A percentile compares a stretch with the other conserved stretches of the same genome.
Evolutionary conservation across 1,284 basidiomycete species (phyloP).

Genomic region (Papiliotrema flavescens): DNA sequence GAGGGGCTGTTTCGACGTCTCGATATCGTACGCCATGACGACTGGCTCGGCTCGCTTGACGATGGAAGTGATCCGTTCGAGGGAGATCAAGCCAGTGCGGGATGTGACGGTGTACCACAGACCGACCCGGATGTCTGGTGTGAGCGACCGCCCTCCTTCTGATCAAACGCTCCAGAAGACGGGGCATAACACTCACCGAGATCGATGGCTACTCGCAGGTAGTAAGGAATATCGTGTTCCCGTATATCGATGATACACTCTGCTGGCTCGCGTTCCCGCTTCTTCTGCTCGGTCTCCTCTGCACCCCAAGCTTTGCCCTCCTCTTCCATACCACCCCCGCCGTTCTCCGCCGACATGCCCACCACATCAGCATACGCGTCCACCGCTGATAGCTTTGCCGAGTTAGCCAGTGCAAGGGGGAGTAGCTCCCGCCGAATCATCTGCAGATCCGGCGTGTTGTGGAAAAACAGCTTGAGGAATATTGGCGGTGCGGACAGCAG

Average conservation of each 20-base stretch:
- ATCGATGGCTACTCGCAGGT: constrained; percentile 97
- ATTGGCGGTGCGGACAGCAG: constrained; percentile 85
- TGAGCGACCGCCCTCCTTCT: not conserved
- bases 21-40: constrained; percentile 99
- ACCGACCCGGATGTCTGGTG: constrained; percentile 82
- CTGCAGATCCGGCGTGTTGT: constrained; percentile 89
- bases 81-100: constrained; percentile 71
- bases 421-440: constrained; percentile 81
- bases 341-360: constrained; percentile 58
- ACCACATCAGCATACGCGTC: constrained; percentile 99
- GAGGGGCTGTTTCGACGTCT: constrained; percentile 95
- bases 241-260: constrained; percentile 91
- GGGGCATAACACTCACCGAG: constrained; percentile 62
- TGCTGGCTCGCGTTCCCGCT: constrained; percentile 69
- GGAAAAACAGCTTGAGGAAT: constrained; percentile 85
- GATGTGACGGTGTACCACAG: constrained; percentile 93
- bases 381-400: constrained; percentile 89
- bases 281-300: constrained; percentile 51
- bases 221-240: constrained; percentile 97
- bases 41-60: constrained; percentile 99
- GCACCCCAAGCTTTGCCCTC: constrained; percentile 61
- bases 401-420: constrained; percentile 83
- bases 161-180: too few relatives aligned
- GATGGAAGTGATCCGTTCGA: constrained; percentile 70
- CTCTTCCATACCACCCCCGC: constrained; percentile 55